phyloP scores from a whole-genome alignment of 2,329 filamentous ascomycete species.

The Trichophyton simii region DNA sequence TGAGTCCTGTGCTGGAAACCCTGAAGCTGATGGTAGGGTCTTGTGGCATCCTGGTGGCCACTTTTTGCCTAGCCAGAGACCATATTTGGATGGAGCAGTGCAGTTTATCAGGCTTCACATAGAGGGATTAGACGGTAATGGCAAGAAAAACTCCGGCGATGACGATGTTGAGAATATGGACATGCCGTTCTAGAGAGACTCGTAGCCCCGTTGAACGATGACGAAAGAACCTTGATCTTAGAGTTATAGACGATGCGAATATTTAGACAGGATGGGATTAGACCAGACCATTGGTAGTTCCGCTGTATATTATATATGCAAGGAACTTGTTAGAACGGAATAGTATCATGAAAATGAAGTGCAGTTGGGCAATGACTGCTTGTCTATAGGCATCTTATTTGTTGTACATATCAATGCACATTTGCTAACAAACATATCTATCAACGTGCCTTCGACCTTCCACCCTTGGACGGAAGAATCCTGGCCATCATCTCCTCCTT shows the following conservation, averaged over 20 bases:
- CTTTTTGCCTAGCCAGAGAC: slow-evolving; percentile 71
- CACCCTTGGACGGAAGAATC: slow-evolving; percentile 55
- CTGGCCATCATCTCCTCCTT: slow-evolving; percentile 99
- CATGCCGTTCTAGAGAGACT: slow-evolving; percentile 44
- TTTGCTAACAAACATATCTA: background rate
- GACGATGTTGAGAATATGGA: slow-evolving; percentile 57
- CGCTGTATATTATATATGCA: background rate
- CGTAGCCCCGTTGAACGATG: background rate
- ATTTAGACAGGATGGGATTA: background rate
- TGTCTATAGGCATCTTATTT: slow-evolving; percentile 1
- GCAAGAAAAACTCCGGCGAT: slow-evolving; percentile 23
- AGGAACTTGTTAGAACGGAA: background rate
- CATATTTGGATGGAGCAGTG: slow-evolving; percentile 64
- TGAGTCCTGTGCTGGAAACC: slow-evolving; percentile 49
- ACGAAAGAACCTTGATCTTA: background rate
- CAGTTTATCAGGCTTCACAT: slow-evolving; percentile 53
- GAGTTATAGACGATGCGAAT: slow-evolving; percentile 1
- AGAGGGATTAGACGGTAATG: slow-evolving; percentile 30
- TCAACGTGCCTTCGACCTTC: background rate
- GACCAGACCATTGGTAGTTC: background rate
- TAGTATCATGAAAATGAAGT: background rate
- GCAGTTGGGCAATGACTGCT: background rate
- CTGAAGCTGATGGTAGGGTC: slow-evolving; percentile 38
- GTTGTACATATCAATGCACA: background rate
- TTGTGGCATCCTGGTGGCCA: slow-evolving; percentile 79